Conservation (phyloP, 1,139 yeast genomes). For the Yamadazyma atmosphaerica region DNA sequence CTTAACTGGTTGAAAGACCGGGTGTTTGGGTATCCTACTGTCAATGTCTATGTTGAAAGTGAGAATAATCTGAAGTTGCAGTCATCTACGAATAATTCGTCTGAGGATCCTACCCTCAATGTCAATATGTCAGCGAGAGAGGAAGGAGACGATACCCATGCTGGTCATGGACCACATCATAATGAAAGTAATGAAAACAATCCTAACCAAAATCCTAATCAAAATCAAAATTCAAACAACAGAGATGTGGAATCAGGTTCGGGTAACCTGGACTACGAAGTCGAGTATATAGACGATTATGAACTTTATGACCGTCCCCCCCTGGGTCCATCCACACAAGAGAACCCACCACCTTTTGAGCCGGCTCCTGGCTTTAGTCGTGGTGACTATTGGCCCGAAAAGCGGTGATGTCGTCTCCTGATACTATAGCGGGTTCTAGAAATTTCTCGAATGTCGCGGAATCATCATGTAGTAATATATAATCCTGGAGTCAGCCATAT, state of each 20-base stretch:
- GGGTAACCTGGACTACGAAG: constrained; percentile 3
- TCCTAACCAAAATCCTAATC: constrained; percentile 21
- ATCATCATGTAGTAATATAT: constrained; percentile 1
- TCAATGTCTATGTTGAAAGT: constrained; percentile 12
- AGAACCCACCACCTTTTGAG: constrained; percentile 31
- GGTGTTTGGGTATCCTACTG: constrained; percentile 3
- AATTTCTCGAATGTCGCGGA: constrained; percentile 15
- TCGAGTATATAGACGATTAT: constrained; percentile 26
- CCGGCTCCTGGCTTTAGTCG: constrained; percentile 34
- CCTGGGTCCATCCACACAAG: background rate
- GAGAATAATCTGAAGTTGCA: constrained; percentile 13
- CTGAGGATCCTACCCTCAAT: constrained; percentile 1
- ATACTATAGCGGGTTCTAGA: constrained; percentile 10
- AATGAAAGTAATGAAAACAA: constrained; percentile 6
- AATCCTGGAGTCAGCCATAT: background rate
- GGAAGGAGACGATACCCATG: background rate
- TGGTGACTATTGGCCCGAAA: constrained; percentile 39
- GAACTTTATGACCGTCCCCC: constrained; percentile 18
- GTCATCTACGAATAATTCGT: constrained; percentile 2
- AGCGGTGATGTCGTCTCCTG: background rate
- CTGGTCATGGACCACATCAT: background rate
- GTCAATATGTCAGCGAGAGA: too few relatives aligned
- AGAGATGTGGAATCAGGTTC: constrained; percentile 1
- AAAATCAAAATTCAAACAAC: constrained; percentile 11
- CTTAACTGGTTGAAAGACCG: constrained; percentile 8